These are phyloP conservation scores for Monotropa hypopitys DNA, from an alignment of 179 eudicot species.

Conservation along the genomic window DNA sequence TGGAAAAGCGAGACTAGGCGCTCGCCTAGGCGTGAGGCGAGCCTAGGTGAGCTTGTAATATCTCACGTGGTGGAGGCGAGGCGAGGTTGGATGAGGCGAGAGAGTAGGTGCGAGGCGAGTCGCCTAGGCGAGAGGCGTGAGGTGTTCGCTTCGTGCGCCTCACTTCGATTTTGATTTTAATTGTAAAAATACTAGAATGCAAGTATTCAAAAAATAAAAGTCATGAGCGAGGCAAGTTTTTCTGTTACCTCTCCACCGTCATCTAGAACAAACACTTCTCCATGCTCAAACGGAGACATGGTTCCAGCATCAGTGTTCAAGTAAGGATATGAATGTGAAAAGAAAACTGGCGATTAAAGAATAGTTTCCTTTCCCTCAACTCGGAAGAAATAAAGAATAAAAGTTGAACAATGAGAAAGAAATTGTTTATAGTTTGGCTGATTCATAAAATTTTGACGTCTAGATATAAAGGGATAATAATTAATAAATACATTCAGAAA, in stretches of 20 bases:
- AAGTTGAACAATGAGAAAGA: background rate
- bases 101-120: too few species aligned
- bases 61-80: too few species aligned
- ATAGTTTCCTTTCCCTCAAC: background rate
- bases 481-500: background rate
- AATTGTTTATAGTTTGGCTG: background rate
- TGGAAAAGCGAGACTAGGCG: too few species aligned
- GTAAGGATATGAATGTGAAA: slow-evolving; percentile 61
- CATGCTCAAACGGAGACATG: slow-evolving; percentile 97
- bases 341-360: background rate
- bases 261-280: slow-evolving; percentile 86
- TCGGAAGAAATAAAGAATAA: background rate
- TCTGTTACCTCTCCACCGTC: slow-evolving; percentile 90
- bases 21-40: too few species aligned
- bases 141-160: too few species aligned
- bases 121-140: too few species aligned
- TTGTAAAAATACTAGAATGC: too few species aligned
- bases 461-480: background rate
- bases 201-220: background rate
- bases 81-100: too few species aligned
- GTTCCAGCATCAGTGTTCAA: slow-evolving; percentile 97
- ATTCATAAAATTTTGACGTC: background rate
- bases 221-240: background rate
- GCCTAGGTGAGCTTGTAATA: too few species aligned
- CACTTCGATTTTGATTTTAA: too few species aligned